Percentiles rank a stretch among this genome's conserved stretches.
phyloP scores from a whole-genome alignment of 306 rosid genomes.

The Dryas octopetala region DNA sequence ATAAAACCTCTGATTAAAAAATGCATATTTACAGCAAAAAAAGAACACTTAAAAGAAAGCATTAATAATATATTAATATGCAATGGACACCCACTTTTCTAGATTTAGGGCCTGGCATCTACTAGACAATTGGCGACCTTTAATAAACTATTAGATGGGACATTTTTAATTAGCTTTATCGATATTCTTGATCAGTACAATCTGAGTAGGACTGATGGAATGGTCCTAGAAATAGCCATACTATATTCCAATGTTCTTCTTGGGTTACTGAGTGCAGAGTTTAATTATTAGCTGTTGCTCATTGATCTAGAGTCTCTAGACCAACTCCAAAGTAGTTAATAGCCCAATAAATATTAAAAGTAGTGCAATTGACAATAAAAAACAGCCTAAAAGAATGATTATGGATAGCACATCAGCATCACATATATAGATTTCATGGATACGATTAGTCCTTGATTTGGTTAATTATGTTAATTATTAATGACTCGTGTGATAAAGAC shows the following conservation, averaged over 20 bases:
- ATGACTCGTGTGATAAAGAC: neutral
- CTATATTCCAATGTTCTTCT: constrained; percentile 19
- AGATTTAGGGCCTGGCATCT: constrained; percentile 24
- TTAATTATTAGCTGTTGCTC: constrained; percentile 5
- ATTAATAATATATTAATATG: constrained; percentile 2
- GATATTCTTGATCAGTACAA: constrained; percentile 22
- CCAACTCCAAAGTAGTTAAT: constrained; percentile 23
- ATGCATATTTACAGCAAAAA: constrained; percentile 13
- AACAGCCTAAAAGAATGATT: neutral
- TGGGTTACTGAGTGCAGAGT: constrained; percentile 21
- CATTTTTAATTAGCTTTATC: neutral
- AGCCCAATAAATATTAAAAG: neutral
- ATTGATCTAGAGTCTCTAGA: constrained; percentile 10
- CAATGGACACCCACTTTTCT: constrained; percentile 25
- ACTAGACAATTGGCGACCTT: constrained; percentile 28
- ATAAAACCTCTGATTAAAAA: constrained; percentile 16
- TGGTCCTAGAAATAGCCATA: neutral
- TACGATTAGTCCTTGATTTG: neutral
- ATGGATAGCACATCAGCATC: constrained; percentile 18
- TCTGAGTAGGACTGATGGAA: constrained; percentile 29
- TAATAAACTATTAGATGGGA: constrained; percentile 5
- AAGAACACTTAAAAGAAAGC: constrained; percentile 13
- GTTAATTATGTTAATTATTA: neutral
- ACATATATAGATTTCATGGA: neutral
- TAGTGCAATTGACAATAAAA: neutral